phyloP scores from a whole-genome alignment of 805 yeast genomes.

The Wickerhamiella sergipiensis region DNA sequence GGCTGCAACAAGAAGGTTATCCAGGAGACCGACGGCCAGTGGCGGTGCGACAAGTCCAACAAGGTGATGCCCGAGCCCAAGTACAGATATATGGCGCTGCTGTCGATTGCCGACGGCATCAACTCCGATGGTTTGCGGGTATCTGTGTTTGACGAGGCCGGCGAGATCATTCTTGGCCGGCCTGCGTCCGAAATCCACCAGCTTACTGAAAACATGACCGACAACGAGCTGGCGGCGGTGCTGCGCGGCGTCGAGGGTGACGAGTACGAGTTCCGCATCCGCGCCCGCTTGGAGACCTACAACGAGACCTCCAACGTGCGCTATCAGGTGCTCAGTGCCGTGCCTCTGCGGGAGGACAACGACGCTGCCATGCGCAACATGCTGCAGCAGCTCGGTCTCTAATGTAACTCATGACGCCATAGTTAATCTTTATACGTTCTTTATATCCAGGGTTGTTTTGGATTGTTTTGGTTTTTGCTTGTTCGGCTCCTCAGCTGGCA shows the following conservation, averaged over 20 bases:
- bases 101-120: constrained; percentile 74
- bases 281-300: constrained; percentile 74
- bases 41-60: constrained; percentile 93
- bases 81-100: constrained; percentile 67
- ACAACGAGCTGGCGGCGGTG: constrained; percentile 32
- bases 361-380: neutral
- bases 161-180: constrained; percentile 47
- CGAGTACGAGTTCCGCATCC: constrained; percentile 61
- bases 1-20: constrained; percentile 76
- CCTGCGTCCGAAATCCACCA: constrained; percentile 48
- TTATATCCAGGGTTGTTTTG: too few relatives aligned
- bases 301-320: constrained; percentile 58
- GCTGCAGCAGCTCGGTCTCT: neutral
- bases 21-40: constrained; percentile 56
- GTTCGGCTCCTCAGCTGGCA: too few relatives aligned
- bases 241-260: constrained; percentile 44
- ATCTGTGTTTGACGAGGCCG: constrained; percentile 78
- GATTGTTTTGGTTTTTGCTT: too few relatives aligned
- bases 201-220: constrained; percentile 19
- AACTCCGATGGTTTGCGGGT: constrained; percentile 42
- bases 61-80: constrained; percentile 51
- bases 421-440: neutral
- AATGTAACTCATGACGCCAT: neutral
- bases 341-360: constrained; percentile 10
- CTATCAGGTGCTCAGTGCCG: constrained; percentile 45